Base-by-base conservation (phyloP, 139 green algal genomes). In the Diplosphaera chodatii region DNA sequence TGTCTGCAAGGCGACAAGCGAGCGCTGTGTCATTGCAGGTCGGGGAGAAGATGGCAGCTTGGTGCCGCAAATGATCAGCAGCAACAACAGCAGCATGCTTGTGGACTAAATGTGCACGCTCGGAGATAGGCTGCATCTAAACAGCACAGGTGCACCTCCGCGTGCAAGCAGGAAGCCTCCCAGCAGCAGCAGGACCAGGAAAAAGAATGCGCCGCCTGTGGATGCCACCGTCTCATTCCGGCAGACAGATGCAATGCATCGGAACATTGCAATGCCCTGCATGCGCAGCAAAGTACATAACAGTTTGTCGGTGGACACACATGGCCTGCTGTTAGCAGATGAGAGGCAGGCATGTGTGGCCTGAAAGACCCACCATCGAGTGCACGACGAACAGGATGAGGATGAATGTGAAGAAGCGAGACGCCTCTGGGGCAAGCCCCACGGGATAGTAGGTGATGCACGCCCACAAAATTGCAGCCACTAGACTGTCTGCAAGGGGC, bases 141-240 rank as follows among this genome's bases (percentile, higher is more conserved):
- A 25, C n/a, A n/a, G n/a, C n/a, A n/a, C n/a, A n/a, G 22, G 13
- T 18, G 48, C 48, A 59, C 48, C 48, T 10, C 48, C 48, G 18
- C 48, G 48, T n/a, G 48, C 48, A 3, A 80, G 69, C 69, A 80
- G 75, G 75, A 80, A 80, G 34, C 75, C 75, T 1, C 69, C 69
- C 13, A 76, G 64, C 31, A 80, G 69, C 55, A 80, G 75, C 22
- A 80, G 55, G 1, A 80, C 33, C 27, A 80, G 75, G 69, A 80
- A 80, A 16, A 80, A 55, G 65, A 80, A 80, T 33, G 55, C 59
- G 23, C 75, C 75, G 28, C 64, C 68, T 18, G 69, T 80, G 34
- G 40, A 66, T 28, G 64, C 65, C 16, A 80, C 48, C 1, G 59
- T 71, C 55, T 80, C 75, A 28, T 80, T 69, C 5, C 75, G 55